Evolutionary conservation across 768 basidiomycete genomes (phyloP).

Genomic region (Suillus cothurnatus): DNA sequence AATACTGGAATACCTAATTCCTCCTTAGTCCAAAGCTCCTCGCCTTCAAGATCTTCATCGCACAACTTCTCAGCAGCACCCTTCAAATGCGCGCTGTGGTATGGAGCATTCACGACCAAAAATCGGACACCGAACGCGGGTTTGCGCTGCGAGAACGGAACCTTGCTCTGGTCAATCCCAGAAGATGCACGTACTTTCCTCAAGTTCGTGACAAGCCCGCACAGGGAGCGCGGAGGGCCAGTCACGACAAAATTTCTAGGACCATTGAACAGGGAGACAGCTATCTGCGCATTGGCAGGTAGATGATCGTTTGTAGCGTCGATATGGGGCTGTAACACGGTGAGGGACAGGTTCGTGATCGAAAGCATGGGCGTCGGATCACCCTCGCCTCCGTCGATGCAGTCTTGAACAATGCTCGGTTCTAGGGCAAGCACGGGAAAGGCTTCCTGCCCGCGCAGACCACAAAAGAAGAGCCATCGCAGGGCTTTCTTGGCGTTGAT

Average conservation of each 20-base stretch:
- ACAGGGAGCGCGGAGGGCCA: constrained; percentile 88
- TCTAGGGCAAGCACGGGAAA: constrained; percentile 93
- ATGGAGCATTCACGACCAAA: constrained; percentile 94
- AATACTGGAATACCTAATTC: constrained; percentile 85
- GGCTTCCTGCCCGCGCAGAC: constrained; percentile 89
- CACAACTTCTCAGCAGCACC: constrained; percentile 77
- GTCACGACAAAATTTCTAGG: constrained; percentile 91
- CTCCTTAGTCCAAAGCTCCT: constrained; percentile 73
- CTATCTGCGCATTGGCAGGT: constrained; percentile 72
- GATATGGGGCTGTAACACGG: constrained; percentile 81
- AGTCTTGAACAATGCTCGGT: constrained; percentile 83
- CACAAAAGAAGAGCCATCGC: constrained; percentile 91
- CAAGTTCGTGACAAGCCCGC: constrained; percentile 89
- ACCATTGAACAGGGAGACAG: constrained; percentile 92
- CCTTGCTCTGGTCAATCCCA: constrained; percentile 92
- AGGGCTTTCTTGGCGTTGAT: constrained; percentile 81
- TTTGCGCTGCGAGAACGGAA: constrained; percentile 93
- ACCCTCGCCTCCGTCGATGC: constrained; percentile 92
- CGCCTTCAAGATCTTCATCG: constrained; percentile 70
- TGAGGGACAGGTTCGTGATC: constrained; percentile 77
- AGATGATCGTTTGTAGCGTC: constrained; percentile 87
- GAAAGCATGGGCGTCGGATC: constrained; percentile 92
- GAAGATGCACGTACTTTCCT: constrained; percentile 87
- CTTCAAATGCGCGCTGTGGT: constrained; percentile 86
- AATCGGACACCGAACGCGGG: constrained; percentile 92